These are phyloP conservation scores for Chaetomium strumarium DNA, from an alignment of 2,329 filamentous ascomycete species.

Conservation along the genomic window DNA sequence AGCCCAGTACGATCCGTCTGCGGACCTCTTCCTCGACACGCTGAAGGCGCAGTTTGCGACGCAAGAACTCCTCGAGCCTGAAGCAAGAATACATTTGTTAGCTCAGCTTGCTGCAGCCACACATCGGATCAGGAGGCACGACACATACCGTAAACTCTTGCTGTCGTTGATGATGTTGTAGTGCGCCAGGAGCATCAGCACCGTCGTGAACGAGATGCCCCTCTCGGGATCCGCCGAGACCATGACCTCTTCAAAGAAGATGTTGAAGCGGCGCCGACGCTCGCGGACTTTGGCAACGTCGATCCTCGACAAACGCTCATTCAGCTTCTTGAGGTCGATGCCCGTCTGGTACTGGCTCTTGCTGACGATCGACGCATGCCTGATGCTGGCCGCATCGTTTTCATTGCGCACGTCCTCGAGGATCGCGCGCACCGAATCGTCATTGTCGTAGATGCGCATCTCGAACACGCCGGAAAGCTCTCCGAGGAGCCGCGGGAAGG, in stretches of 20 bases:
- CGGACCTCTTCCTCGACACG: constrained; percentile 92
- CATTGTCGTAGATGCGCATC: constrained; percentile 91
- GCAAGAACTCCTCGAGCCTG: constrained; percentile 88
- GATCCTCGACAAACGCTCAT: constrained; percentile 64
- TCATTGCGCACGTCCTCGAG: constrained; percentile 73
- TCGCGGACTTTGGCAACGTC: constrained; percentile 69
- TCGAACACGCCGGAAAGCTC: constrained; percentile 94
- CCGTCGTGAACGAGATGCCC: constrained; percentile 85
- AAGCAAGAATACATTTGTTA: background rate
- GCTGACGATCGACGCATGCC: constrained; percentile 51
- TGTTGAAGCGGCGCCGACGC: constrained; percentile 73
- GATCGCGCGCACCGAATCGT: constrained; percentile 80
- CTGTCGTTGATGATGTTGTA: constrained; percentile 99
- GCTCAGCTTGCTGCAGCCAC: background rate
- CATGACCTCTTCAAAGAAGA: constrained; percentile 96
- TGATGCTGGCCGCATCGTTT: constrained; percentile 45
- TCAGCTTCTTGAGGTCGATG: constrained; percentile 70
- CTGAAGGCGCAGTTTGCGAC: constrained; percentile 82
- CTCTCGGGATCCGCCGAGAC: constrained; percentile 84
- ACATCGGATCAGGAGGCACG: constrained; percentile 3
- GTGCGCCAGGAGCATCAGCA: constrained; percentile 93
- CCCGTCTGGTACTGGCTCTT: constrained; percentile 47
- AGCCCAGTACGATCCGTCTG: constrained; percentile 82
- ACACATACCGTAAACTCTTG: constrained; percentile 75
- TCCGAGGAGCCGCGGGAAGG: constrained; percentile 80